Evolutionary conservation across 2,329 filamentous ascomycete species (phyloP).

Genomic region (Cladosporium sphaerospermum): DNA sequence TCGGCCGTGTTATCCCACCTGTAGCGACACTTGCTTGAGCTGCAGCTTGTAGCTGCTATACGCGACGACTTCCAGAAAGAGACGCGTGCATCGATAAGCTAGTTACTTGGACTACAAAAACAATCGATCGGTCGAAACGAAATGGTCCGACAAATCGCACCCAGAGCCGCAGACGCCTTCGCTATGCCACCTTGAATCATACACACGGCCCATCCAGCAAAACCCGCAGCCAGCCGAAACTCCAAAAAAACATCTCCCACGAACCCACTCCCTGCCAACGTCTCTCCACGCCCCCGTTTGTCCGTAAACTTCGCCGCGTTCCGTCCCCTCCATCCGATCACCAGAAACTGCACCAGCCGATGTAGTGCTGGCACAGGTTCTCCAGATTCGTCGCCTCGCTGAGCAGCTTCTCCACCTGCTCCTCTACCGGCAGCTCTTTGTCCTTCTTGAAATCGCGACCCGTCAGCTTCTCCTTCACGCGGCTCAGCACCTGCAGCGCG

Average conservation of each 20-base stretch:
- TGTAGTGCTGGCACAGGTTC: conserved; percentile 97
- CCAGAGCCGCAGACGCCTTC: conserved; percentile 1
- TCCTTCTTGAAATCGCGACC: conserved; percentile 83
- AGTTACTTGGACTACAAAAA: no score
- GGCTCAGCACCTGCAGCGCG: conserved; percentile 81
- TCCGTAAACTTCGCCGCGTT: neutral
- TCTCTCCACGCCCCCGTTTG: neutral
- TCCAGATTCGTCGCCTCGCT: conserved; percentile 93
- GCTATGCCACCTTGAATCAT: conserved; percentile 3
- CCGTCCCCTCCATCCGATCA: conserved; percentile 34
- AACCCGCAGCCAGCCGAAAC: neutral
- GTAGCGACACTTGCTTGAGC: no score
- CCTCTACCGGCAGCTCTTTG: conserved; percentile 76
- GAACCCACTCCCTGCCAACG: neutral
- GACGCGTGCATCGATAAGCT: no score
- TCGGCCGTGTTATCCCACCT: no score
- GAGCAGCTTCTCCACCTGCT: conserved; percentile 91
- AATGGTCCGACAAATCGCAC: no score
- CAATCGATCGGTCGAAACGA: neutral
- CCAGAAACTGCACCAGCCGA: conserved; percentile 99
- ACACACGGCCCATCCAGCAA: neutral
- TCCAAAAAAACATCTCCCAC: neutral
- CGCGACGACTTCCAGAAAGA: no score
- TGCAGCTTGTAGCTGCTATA: no score
- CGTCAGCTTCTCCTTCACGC: conserved; percentile 93